Evolutionary conservation across 495 filamentous ascomycete genomes (phyloP), one percentile per base, ranked within the genome.

Genomic region (Daldinia vernicosa): DNA sequence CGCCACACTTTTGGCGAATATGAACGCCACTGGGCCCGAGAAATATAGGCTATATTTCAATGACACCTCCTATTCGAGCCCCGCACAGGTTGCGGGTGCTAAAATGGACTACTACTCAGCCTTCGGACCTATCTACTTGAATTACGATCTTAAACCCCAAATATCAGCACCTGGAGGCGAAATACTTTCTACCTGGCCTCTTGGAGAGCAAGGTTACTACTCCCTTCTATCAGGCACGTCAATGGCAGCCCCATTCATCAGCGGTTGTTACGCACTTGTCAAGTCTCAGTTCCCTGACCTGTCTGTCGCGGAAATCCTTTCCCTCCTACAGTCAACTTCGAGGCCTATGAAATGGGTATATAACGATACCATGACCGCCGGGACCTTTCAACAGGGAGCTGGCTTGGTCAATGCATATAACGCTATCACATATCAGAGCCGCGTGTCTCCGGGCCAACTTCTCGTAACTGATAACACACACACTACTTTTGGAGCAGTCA

Each of bases 321-420:
- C 57, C 7, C 66, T 71, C 9, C 57, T 79, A 17, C 74, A 76
- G 59, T 71, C 70, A 24, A 75, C 64, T 22, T 59, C 76, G 3
- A 69, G 7, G 1, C 76, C 76, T 4, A 24, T 74, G 6, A 51
- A 52, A 6, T 69, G 67, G 67, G 59, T 50, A 4, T 69, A 59
- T 60, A 69, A 69, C 35, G 33, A 69, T 22, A 69, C 60, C 3
- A 76, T 69, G 58, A 54, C 28, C 4, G 67, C 60, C n/a, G 66
- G 71, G 40, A 61, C 40, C n/a, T 76, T 57, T 22, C 74, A 75
- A n/a, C 76, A 79, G 63, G 77, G 77, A 4, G 71, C 71, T n/a
- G 77, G 77, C 3, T 43, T 78, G 19, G 63, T 79, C 1, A 75
- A 79, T 43, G 74, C 39, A 9, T 77, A 78, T 55, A 71, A 69